Percentiles rank a stretch among this genome's conserved stretches.
These are phyloP conservation scores for Trifolium subterraneum DNA, from an alignment of 306 rosid species.

Conservation along the genomic window DNA sequence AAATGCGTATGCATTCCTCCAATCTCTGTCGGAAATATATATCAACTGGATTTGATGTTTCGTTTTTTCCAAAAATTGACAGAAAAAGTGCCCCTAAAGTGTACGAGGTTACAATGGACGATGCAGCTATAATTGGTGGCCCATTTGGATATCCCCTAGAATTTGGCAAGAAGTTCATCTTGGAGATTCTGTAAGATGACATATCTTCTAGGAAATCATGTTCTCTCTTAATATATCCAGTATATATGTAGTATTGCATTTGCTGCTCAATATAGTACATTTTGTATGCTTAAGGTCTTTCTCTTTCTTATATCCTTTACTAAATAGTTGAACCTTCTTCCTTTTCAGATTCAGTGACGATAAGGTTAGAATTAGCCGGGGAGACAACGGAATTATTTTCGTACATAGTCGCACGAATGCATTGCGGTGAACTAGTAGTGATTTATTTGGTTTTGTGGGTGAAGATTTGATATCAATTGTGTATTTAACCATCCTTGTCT, in stretches of 20 bases:
- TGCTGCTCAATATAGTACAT: neutral
- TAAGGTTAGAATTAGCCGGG: constrained; percentile 74
- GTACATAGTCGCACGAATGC: constrained; percentile 61
- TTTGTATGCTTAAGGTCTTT: too few species aligned
- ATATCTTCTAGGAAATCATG: constrained; percentile 17
- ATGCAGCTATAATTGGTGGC: constrained; percentile 85
- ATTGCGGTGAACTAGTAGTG: too few species aligned
- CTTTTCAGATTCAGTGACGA: constrained; percentile 74
- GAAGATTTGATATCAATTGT: neutral
- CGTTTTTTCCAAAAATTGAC: constrained; percentile 32
- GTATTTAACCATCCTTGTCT: constrained; percentile 3
- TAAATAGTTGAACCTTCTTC: constrained; percentile 14
- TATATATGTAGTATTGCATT: constrained; percentile 18
- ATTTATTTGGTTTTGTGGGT: neutral
- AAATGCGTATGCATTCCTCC: neutral
- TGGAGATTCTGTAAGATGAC: constrained; percentile 76
- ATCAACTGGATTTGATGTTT: constrained; percentile 14
- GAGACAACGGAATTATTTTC: constrained; percentile 61
- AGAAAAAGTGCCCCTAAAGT: constrained; percentile 62
- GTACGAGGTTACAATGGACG: constrained; percentile 79
- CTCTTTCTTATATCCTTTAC: neutral
- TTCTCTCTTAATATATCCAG: constrained; percentile 19
- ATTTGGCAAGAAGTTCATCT: constrained; percentile 67
- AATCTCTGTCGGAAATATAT: neutral
- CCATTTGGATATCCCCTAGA: constrained; percentile 81